Percentiles rank a stretch among this genome's conserved stretches.
These are phyloP conservation scores for Pleurotus ostreatus DNA, from an alignment of 768 basidiomycete species.

Conservation along the genomic window DNA sequence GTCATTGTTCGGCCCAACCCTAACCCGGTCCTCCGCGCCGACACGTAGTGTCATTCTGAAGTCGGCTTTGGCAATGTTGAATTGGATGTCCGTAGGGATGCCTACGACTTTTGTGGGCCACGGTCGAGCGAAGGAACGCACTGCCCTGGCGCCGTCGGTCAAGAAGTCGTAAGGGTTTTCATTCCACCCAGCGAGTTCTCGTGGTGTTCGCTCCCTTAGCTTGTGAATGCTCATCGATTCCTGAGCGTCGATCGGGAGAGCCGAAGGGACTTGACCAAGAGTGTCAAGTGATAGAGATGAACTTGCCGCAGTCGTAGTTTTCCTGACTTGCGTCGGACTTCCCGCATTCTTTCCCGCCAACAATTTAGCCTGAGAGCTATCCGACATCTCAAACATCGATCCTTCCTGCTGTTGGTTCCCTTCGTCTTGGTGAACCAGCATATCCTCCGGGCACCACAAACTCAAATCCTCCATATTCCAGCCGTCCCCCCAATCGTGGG, in stretches of 20 bases:
- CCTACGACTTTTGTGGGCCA: constrained; percentile 80
- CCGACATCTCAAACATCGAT: constrained; percentile 19
- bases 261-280: constrained; percentile 11
- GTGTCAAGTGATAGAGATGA: constrained; percentile 36
- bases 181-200: constrained; percentile 27
- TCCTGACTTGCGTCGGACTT: constrained; percentile 9
- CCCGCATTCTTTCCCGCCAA: constrained; percentile 24
- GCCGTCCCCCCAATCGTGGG: constrained; percentile 88
- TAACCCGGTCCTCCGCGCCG: constrained; percentile 43
- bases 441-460: constrained; percentile 79
- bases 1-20: constrained; percentile 20
- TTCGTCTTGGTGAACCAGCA: constrained; percentile 19
- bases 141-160: constrained; percentile 82
- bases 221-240: constrained; percentile 16
- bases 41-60: constrained; percentile 73
- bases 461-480: constrained; percentile 98
- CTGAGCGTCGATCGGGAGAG: constrained; percentile 12
- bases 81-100: constrained; percentile 56
- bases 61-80: constrained; percentile 66
- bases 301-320: constrained; percentile 14
- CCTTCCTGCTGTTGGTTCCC: constrained; percentile 17
- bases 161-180: constrained; percentile 67
- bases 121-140: constrained; percentile 81
- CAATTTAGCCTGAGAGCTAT: constrained; percentile 33
- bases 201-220: constrained; percentile 10